Conservation (phyloP, 208 protist species). For the Trypanosoma theileri region DNA sequence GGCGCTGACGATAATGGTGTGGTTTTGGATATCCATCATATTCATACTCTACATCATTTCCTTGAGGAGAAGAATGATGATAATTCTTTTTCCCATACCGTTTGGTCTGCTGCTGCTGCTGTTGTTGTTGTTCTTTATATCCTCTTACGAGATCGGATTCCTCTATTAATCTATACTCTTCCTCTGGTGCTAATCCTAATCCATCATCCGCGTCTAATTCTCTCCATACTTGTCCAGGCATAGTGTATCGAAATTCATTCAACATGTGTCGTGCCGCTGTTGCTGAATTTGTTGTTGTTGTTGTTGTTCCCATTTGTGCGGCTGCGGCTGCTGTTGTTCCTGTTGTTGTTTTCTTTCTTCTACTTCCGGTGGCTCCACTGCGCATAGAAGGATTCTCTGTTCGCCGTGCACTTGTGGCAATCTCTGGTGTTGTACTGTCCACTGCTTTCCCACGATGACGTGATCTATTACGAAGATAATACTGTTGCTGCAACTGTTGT, state of each 20-base stretch:
- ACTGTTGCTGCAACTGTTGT: not conserved
- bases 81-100: not conserved
- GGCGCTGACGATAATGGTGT: not conserved
- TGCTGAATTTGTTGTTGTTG: not conserved
- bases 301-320: not conserved
- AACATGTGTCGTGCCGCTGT: not conserved
- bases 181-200: not conserved
- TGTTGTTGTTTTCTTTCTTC: slow-evolving; percentile 2
- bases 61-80: not conserved
- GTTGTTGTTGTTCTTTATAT: not conserved
- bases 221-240: no score
- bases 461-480: not conserved
- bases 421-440: slow-evolving; percentile 28
- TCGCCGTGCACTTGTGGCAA: slow-evolving; percentile 25
- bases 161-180: not conserved
- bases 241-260: no score
- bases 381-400: slow-evolving; percentile 29
- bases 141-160: not conserved
- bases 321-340: not conserved
- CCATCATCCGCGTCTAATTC: not conserved
- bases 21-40: no score
- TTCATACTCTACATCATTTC: not conserved
- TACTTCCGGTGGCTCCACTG: slow-evolving; percentile 16
- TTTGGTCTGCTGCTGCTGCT: not conserved
- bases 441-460: not conserved